Base-by-base conservation (phyloP, 1,284 basidiomycete genomes). In the Vanrija humicola region DNA sequence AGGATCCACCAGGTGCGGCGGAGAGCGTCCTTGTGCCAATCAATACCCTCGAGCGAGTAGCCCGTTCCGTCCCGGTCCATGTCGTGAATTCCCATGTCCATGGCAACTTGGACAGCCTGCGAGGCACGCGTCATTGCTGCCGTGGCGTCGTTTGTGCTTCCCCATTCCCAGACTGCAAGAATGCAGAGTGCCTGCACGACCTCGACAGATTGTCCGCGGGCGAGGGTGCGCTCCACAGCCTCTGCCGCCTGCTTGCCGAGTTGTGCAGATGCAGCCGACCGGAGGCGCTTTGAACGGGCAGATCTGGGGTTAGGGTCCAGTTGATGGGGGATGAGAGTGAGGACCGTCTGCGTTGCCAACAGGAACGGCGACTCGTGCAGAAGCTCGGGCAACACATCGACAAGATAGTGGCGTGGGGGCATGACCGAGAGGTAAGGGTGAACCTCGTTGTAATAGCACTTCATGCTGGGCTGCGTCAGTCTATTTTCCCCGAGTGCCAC, bases 141-240 rank as follows among this genome's bases (percentile, higher is more conserved):
- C 3, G 50, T 52, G 1, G 70, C 57, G 49, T 71, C 70, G 38
- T 68, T 71, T 0, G 66, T 64, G 48, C 64, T 65, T 0, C 71
- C 74, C 68, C 74, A 77, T 54, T 77, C 74, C 68, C 73, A 78
- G n/a, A 74, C 58, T 6, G 66, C 63, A 3, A 78, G 64, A 46
- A 76, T 67, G 26, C 62, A 58, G 16, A 77, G 59, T 1, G 72
- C 73, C 56, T 77, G 75, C 1, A 75, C 65, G 47, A 64, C 64
- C 48, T 77, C 74, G 19, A 78, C 46, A 3, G 64, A 61, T 5
- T 19, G 18, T 8, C n/a, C 58, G 38, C 34, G 57, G 28, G 19
- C 55, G 50, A 19, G 40, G 16, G 43, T 42, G 5, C 15, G 26
- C 9, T 70, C 64, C 21, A 72, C 48, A 1, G 63, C 47, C 12